Evolutionary conservation across 1,284 basidiomycete genomes (phyloP).

Genomic region (Leccinum subrobustum): DNA sequence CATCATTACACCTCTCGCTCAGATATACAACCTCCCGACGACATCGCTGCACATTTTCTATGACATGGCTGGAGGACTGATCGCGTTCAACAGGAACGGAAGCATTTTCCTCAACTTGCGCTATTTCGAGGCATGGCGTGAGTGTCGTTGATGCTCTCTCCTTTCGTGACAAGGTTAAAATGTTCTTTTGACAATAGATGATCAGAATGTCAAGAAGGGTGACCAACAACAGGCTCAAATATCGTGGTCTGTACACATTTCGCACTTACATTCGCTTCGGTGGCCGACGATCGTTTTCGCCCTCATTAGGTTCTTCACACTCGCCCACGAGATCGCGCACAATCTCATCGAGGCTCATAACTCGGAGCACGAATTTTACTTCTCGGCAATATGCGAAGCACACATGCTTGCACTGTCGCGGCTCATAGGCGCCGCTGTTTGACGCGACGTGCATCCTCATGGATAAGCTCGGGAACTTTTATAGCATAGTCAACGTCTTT

Average conservation of each 20-base stretch:
- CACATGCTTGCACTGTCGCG: constrained; percentile 39
- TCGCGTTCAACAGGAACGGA: constrained; percentile 88
- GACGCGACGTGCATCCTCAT: background rate
- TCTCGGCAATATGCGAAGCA: constrained; percentile 84
- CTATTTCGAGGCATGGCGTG: constrained; percentile 88
- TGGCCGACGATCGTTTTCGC: background rate
- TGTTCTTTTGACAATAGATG: constrained; percentile 46
- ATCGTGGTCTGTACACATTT: constrained; percentile 56
- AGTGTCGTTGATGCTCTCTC: constrained; percentile 37
- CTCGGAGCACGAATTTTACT: constrained; percentile 91
- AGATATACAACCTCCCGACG: constrained; percentile 63
- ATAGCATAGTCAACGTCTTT: background rate
- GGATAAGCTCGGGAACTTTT: background rate
- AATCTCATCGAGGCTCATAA: constrained; percentile 79
- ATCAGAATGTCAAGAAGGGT: constrained; percentile 61
- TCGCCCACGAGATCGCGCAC: constrained; percentile 91
- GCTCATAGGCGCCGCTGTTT: constrained; percentile 9
- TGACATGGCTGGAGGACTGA: constrained; percentile 77
- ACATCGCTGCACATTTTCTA: constrained; percentile 81
- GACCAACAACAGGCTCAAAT: constrained; percentile 70
- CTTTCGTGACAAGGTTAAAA: background rate
- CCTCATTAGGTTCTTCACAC: constrained; percentile 73
- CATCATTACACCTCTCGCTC: constrained; percentile 54
- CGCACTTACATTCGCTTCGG: background rate
- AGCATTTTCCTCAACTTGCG: constrained; percentile 89